Conservation (phyloP, 2,329 filamentous ascomycete species). For the Furcasterigmium furcatum region DNA sequence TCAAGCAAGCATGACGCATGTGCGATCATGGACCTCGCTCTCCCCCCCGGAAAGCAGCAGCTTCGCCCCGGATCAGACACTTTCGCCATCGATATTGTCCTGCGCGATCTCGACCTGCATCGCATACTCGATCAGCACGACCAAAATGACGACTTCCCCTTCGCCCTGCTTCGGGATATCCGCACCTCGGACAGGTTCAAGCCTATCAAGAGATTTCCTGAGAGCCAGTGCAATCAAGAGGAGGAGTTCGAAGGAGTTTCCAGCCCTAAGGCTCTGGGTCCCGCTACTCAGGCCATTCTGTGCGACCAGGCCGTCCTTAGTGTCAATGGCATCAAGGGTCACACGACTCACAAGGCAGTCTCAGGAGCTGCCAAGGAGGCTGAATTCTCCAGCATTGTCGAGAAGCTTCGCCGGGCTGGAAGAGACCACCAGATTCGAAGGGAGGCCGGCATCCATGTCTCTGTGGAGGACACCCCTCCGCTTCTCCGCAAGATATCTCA, state of each 20-base stretch:
- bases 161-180: slow-evolving; percentile 10
- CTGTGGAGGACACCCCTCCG: background rate
- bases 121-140: background rate
- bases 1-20: slow-evolving; percentile 1
- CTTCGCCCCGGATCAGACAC: background rate
- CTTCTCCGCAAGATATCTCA: background rate
- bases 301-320: background rate
- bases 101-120: background rate
- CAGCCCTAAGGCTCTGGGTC: background rate
- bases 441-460: background rate
- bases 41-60: background rate
- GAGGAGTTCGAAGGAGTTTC: background rate
- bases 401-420: background rate
- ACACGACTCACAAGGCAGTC: background rate
- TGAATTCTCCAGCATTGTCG: background rate
- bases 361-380: background rate
- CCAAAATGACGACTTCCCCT: background rate
- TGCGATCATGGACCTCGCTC: slow-evolving; percentile 7
- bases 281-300: background rate
- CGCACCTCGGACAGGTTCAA: slow-evolving; percentile 7
- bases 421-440: background rate
- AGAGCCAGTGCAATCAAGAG: too few relatives aligned
- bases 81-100: background rate
- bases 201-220: background rate
- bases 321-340: background rate